Percentiles rank a stretch among this genome's conserved stretches.
phyloP scores from a whole-genome alignment of 768 basidiomycete species.

The Mycena kentingensis region DNA sequence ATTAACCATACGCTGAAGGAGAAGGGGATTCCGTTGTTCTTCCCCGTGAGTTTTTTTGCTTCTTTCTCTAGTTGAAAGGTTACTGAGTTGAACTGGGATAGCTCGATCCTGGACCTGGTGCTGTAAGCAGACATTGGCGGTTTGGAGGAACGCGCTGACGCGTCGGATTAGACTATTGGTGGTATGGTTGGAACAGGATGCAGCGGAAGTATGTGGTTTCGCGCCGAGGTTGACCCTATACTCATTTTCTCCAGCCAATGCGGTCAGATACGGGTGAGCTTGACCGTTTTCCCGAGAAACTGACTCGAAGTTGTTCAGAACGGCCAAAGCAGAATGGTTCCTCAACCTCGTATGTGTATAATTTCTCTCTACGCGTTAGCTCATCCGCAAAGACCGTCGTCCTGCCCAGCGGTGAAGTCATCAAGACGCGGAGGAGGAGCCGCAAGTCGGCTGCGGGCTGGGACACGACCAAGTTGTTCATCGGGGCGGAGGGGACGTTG shows the following conservation, averaged over 20 bases:
- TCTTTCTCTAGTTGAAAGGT: neutral
- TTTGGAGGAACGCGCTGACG: neutral
- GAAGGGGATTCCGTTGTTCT: conserved; percentile 77
- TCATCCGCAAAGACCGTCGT: conserved; percentile 66
- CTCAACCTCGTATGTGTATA: conserved; percentile 63
- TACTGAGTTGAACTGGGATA: conserved; percentile 25
- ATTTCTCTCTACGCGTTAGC: neutral
- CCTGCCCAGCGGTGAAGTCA: conserved; percentile 80
- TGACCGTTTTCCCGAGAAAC: neutral
- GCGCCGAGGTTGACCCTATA: conserved; percentile 1
- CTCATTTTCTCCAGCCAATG: conserved; percentile 54
- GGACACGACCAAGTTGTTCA: conserved; percentile 85
- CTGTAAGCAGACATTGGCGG: conserved; percentile 43
- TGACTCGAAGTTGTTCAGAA: conserved; percentile 28
- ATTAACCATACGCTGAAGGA: conserved; percentile 70
- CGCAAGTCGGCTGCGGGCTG: conserved; percentile 88
- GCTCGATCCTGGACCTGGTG: conserved; percentile 75
- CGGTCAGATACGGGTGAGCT: conserved; percentile 69
- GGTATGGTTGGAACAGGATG: conserved; percentile 90
- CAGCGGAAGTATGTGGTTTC: conserved; percentile 65
- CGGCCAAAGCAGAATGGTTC: conserved; percentile 88
- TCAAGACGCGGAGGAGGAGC: conserved; percentile 80
- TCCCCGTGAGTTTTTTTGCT: conserved; percentile 60
- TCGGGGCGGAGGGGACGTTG: conserved; percentile 68
- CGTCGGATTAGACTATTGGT: conserved; percentile 67